phyloP scores from a whole-genome alignment of 371 early-diverging fungal species.

The Syncephalastrum monosporum region DNA sequence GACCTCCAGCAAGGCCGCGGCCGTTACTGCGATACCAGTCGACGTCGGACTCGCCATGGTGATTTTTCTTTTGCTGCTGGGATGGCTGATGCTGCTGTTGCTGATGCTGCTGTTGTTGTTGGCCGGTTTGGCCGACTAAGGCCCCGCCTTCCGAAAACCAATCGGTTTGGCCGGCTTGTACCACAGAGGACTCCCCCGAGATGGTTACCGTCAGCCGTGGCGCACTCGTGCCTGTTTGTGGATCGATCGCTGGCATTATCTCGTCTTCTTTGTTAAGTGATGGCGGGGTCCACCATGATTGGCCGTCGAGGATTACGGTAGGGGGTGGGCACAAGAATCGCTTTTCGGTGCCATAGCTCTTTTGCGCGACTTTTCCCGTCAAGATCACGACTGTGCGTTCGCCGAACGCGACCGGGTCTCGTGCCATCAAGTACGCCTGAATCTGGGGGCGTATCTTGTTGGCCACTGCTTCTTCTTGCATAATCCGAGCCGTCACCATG shows the following conservation, averaged over 20 bases:
- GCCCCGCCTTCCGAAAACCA: slow-evolving; percentile 40
- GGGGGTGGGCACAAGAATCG: slow-evolving; percentile 82
- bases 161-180: slow-evolving; percentile 35
- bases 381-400: slow-evolving; percentile 66
- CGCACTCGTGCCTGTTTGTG: slow-evolving; percentile 13
- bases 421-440: slow-evolving; percentile 40
- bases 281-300: slow-evolving; percentile 60
- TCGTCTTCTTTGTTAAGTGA: background rate
- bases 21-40: slow-evolving; percentile 26
- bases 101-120: slow-evolving; percentile 5
- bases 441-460: slow-evolving; percentile 31
- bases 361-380: slow-evolving; percentile 77
- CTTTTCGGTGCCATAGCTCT: slow-evolving; percentile 82
- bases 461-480: slow-evolving; percentile 17
- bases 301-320: slow-evolving; percentile 70
- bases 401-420: slow-evolving; percentile 63
- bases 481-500: slow-evolving; percentile 22
- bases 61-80: slow-evolving; percentile 7
- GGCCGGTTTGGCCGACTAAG: slow-evolving; percentile 33
- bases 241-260: slow-evolving; percentile 5
- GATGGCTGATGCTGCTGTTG: background rate
- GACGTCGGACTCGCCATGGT: slow-evolving; percentile 6
- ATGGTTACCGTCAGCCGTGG: slow-evolving; percentile 28
- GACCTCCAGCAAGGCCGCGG: slow-evolving; percentile 42
- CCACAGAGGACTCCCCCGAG: slow-evolving; percentile 30